phyloP scores from a whole-genome alignment of 108 stramenopile genomes.

The Hondaea fermentalgiana region DNA sequence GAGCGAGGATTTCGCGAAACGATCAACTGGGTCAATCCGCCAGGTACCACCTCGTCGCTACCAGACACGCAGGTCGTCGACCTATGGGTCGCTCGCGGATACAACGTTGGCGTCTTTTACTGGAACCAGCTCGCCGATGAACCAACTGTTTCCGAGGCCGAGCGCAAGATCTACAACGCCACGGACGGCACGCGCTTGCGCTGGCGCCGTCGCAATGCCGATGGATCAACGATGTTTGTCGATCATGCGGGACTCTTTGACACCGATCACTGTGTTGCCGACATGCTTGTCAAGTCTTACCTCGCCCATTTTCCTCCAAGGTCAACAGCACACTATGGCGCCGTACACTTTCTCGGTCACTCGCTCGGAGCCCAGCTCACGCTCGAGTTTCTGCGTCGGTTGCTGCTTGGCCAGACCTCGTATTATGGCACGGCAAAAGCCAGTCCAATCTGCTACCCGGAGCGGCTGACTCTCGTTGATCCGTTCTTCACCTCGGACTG shows the following conservation, averaged over 20 bases:
- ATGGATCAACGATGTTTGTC: not conserved
- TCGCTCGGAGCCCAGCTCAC: not conserved
- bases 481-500: not conserved
- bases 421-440: not conserved
- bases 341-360: not conserved
- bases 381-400: not conserved
- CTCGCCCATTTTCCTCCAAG: not conserved
- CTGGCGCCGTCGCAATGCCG: not conserved
- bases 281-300: not conserved
- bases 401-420: not conserved
- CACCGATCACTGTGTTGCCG: not conserved
- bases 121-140: not conserved
- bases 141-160: not conserved
- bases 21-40: not conserved
- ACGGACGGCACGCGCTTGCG: not conserved
- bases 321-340: not conserved
- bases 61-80: not conserved
- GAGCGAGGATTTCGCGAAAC: not conserved
- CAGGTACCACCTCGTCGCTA: not conserved
- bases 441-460: not conserved
- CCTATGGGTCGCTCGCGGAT: not conserved
- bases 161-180: not conserved
- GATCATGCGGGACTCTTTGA: not conserved
- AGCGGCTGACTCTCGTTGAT: not conserved
- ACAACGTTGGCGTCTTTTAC: not conserved